A percentile compares a stretch with the other conserved stretches of the same genome.
Conservation (phyloP, 164 flowering plant genomes). For the Magnolia officinalis region DNA sequence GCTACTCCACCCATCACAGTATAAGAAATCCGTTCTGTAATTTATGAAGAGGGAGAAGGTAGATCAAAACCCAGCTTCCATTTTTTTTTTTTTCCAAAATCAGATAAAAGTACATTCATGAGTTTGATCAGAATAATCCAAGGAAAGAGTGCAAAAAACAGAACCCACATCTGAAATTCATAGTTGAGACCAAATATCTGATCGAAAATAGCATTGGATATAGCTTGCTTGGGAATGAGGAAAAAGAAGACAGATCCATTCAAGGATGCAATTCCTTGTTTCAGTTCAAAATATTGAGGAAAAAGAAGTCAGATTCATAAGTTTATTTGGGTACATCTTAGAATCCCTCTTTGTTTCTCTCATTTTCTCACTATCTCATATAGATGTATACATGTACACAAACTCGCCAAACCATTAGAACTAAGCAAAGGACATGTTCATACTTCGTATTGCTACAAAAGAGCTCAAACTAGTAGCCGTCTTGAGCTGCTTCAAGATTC, state of each 20-base stretch:
- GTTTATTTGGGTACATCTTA: conserved; percentile 13
- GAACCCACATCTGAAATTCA: background rate
- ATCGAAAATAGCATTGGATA: background rate
- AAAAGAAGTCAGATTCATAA: conserved; percentile 8
- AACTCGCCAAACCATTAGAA: conserved; percentile 9
- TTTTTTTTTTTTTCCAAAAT: background rate
- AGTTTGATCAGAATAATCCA: background rate
- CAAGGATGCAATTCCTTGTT: too few relatives aligned
- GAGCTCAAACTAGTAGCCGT: conserved; percentile 9
- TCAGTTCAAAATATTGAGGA: background rate
- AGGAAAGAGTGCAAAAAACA: background rate
- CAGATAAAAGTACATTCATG: background rate
- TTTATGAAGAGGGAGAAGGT: background rate
- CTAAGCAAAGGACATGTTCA: background rate
- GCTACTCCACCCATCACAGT: too few relatives aligned
- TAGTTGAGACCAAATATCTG: background rate
- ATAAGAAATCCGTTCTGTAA: too few relatives aligned
- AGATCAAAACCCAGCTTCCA: background rate
- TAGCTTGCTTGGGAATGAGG: background rate
- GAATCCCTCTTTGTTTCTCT: conserved; percentile 2
- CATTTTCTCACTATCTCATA: background rate
- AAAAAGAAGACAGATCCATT: background rate
- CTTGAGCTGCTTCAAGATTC: background rate
- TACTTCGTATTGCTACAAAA: conserved; percentile 9
- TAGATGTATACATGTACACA: background rate